Base-by-base conservation (phyloP, 306 rosid genomes). In the Vachellia pachyceras region DNA sequence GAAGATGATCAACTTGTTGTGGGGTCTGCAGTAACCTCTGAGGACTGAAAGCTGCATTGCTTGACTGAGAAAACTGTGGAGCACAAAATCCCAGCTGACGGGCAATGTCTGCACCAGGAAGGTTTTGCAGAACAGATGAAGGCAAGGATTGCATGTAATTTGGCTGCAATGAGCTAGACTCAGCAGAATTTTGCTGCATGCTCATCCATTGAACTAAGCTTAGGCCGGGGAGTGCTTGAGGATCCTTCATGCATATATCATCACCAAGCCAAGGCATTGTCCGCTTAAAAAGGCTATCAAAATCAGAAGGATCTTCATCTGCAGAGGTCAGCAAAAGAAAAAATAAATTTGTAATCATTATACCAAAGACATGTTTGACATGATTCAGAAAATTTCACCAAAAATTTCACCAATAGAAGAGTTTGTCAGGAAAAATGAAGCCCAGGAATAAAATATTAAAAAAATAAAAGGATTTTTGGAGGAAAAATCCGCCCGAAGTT, bases 121-220 rank as follows among this genome's bases (percentile, higher is more conserved):
- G 89, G 80, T 91, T 93, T 49, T 90, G 96, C 73, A 89, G 72
- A 83, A 86, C 84, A 10, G 99, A 81, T 77, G 94, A 92, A 1
- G 95, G 23, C 80, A 88, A 79, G 42, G 94, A 85, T 39, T 93
- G 91, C 84, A 84, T 77, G 72, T 88, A 90, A 85, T 88, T 95
- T 65, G 90, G 84, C 86, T 92, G 97, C 63, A 92, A 37, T 79
- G 97, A 80, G 90, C 87, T 88, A 55, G 91, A 84, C 57, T 86
- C 12, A 6, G 92, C 76, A 42, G 99, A 88, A 83, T 87, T 93
- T 81, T 93, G 95, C 84, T 92, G 98, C 94, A 93, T 81, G 89
- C 84, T 95, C 99, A 95, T 95, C 99, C 99, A 95, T 77, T 95
- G 99, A 81, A 91, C 97, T 83, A 95, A 89, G 90, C 95, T 95